Evolutionary conservation across 106 monocot species (phyloP), one percentile per base, ranked within the genome.

Genomic region (Phalaenopsis equestris): DNA sequence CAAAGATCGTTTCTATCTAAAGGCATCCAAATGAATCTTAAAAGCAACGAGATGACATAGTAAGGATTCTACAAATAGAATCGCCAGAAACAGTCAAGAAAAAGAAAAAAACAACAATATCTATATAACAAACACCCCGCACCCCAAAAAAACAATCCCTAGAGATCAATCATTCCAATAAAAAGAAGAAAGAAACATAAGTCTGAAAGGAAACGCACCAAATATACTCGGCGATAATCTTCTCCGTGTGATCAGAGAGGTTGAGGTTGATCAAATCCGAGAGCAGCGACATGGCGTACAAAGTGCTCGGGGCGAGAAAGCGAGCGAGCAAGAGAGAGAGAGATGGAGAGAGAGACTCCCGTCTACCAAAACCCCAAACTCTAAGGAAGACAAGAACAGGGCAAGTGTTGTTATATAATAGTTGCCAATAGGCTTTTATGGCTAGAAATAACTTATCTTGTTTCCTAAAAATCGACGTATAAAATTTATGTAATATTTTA

Each of bases 221-320:
- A 21, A 91, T 88, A 80, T 91, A 88, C 57, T 91, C 90, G 21
- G 80, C 90, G 55, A 91, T 91, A 83, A 91, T 81, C 82, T 88
- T 91, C 17, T 86, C 84, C 16, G 88, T 88, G 82, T 45, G 12
- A 7, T 88, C 84, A 24, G 79, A 75, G 80, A 91, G 88, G 73
- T 88, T 56, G 19, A 88, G 86, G 78, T 86, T 84, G 80, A 82
- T 18, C 72, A 91, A 83, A 47, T 84, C 88, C 8, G 61, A 42
- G 14, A 91, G 75, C 3, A 80, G 57, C 46, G 72, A 39, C 49
- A 76, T 76, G 48, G 76, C 70, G 38, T 30, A 0, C 30, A 30
- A 30, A 30, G 30, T 0, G 30, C 30, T 30, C 30, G 30, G 30
- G 30, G 14, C 70, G 12, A 38, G 4, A 70, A 14, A 39, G 39